These are phyloP conservation scores for Scleromitrula shiraiana DNA, from an alignment of 2,329 filamentous ascomycete species.

Conservation along the genomic window DNA sequence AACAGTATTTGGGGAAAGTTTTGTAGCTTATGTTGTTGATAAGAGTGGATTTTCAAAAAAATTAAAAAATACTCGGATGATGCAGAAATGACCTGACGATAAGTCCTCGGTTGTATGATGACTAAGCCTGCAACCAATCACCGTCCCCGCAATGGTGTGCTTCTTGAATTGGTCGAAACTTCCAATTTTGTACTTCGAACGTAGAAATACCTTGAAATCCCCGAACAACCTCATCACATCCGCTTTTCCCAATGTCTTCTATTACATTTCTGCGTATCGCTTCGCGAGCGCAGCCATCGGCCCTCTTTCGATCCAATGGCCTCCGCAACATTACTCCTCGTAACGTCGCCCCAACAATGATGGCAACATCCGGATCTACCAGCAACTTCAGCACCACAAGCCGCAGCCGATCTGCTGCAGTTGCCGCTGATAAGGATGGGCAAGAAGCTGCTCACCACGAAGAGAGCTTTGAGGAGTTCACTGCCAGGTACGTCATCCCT, in stretches of 20 bases:
- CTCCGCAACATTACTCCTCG: slow-evolving; percentile 49
- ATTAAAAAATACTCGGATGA: too few relatives aligned
- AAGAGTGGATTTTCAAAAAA: not conserved
- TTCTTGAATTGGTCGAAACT: slow-evolving; percentile 6
- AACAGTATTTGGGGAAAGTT: too few relatives aligned
- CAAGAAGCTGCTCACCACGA: slow-evolving; percentile 60
- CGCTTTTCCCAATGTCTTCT: slow-evolving; percentile 51
- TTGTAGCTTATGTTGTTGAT: not conserved
- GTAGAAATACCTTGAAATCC: slow-evolving; percentile 8
- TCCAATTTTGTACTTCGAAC: slow-evolving; percentile 8
- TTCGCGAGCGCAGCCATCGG: slow-evolving; percentile 52
- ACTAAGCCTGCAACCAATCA: slow-evolving; percentile 9
- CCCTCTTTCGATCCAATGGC: slow-evolving; percentile 57
- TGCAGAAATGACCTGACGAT: not conserved
- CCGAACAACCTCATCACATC: slow-evolving; percentile 13
- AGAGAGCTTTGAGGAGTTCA: slow-evolving; percentile 99
- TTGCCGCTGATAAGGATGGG: slow-evolving; percentile 41
- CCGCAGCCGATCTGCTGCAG: slow-evolving; percentile 33
- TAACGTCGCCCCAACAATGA: slow-evolving; percentile 41
- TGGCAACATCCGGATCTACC: slow-evolving; percentile 41
- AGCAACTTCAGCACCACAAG: slow-evolving; percentile 55
- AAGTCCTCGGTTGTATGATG: not conserved
- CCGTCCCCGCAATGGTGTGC: not conserved
- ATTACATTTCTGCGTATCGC: slow-evolving; percentile 62
- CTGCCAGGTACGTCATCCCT: slow-evolving; percentile 64